Evolutionary conservation across 495 filamentous ascomycete species (phyloP).

Genomic region (Cercophora samala): DNA sequence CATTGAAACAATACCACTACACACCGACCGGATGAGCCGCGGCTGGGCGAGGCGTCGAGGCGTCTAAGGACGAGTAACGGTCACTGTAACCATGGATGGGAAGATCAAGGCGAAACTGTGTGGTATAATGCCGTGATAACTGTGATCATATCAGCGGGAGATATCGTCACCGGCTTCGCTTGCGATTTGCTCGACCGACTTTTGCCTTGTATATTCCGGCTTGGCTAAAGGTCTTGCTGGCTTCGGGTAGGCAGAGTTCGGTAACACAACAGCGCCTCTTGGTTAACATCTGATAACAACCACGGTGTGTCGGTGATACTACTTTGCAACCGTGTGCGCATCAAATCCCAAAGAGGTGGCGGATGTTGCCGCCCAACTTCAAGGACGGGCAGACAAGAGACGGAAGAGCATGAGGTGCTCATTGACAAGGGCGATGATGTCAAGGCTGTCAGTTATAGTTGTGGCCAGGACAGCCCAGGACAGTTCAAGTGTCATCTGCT

Average conservation of each 20-base stretch:
- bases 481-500: not conserved
- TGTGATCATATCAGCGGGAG: not conserved
- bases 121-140: not conserved
- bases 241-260: not conserved
- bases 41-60: not conserved
- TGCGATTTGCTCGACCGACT: constrained; percentile 3
- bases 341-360: not conserved
- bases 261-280: not conserved
- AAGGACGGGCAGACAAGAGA: not conserved
- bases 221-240: not conserved
- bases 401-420: not conserved
- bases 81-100: not conserved
- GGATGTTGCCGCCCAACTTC: not conserved
- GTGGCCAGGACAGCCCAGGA: not conserved
- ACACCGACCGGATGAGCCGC: not conserved
- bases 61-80: not conserved
- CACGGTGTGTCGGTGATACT: not conserved
- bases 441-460: not conserved
- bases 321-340: not conserved
- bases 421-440: not conserved
- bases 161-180: constrained; percentile 1
- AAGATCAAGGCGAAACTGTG: not conserved
- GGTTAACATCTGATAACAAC: not conserved
- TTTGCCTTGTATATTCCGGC: not conserved
- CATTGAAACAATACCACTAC: not conserved